Evolutionary conservation across 805 yeast species (phyloP), one percentile per base, ranked within the genome.

Genomic region (Cyberlindnera nakhonratchasimensis): DNA sequence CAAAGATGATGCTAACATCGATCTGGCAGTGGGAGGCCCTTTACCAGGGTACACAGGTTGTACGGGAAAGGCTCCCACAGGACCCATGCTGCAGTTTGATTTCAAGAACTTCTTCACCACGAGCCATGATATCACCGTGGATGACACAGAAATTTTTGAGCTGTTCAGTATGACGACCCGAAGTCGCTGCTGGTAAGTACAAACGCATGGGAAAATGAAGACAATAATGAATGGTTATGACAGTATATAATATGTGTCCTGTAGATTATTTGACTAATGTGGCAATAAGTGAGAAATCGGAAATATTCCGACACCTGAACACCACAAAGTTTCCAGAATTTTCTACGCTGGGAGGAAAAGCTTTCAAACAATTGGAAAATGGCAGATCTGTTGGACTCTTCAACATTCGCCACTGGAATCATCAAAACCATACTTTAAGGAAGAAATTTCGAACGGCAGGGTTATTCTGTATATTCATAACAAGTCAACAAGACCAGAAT

Each of bases 141-240:
- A 39, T 6, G 51, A 47, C n/a, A 38, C 38, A 12, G 43, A 45
- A 29, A 39, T 48, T 29, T 30, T 30, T 21, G 46, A 48, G 33
- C 26, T 47, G 23, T 47, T 47, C 42, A 39, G 23, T 22, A 47
- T 47, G 51, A 47, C 51, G 1, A 4, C 45, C 5, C 33, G 42
- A 21, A 39, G 26, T 24, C 26, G 33, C 5, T 16, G 25, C 37
- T 38, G 42, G 34, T 31, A 19, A 31, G 14, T 5, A 31, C 24
- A 19, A 4, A 11, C 13, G 34, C 25, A n/a, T n/a, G n/a, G n/a
- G n/a, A n/a, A n/a, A n/a, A n/a, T n/a, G n/a, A n/a, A n/a, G n/a
- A n/a, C n/a, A n/a, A n/a, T n/a, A n/a, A n/a, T n/a, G n/a, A n/a
- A n/a, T n/a, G n/a, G n/a, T n/a, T n/a, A n/a, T n/a, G n/a, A n/a